Base-by-base conservation (phyloP, 495 filamentous ascomycete species). In the Cryomyces antarcticus region DNA sequence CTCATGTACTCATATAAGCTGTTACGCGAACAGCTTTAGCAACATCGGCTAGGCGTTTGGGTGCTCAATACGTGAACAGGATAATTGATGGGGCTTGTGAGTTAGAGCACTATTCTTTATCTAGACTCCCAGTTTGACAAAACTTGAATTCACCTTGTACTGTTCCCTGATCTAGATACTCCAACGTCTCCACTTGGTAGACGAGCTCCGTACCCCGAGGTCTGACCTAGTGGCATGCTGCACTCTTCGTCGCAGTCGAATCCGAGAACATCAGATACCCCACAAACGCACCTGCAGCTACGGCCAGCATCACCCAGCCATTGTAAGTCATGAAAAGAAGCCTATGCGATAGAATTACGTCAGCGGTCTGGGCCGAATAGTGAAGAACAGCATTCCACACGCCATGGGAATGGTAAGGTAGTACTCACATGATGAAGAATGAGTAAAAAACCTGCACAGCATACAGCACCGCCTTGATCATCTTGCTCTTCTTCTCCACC, bases 251-350 rank as follows among this genome's bases (percentile, higher is more conserved):
- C 36, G 75, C 68, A 36, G 73, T 69, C 10, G 76, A 75, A 46
- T 67, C 66, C 37, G 53, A 50, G 62, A 94, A 99, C 35, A 78
- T 50, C 28, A 94, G 54, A 57, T 93, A 94, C 33, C 89, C 89
- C 37, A 93, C 52, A 42, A 88, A 93, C 0, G 87, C 87, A 24
- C 89, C 89, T 9, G 88, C 67, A 7, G 80, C 82, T 7, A 95
- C 84, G 0, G 88, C 71, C 47, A 93, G 58, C 89, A 99, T 99
- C 44, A 99, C 77, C 69, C 78, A 86, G 11, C 92, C 89, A 51
- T 99, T 99, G 59, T 99, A 99, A 3, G 92, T 99, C 89, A 99
- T 99, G 63, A 99, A 99, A 17, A 99, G 66, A 48, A 99, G 65
- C 89, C 89, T 97, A 39, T 31, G 4, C 9, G 31, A 7, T 9